Evolutionary conservation across 164 flowering plant species (phyloP), one percentile per base, ranked within the genome.

Genomic region (Tinospora cordifolia): DNA sequence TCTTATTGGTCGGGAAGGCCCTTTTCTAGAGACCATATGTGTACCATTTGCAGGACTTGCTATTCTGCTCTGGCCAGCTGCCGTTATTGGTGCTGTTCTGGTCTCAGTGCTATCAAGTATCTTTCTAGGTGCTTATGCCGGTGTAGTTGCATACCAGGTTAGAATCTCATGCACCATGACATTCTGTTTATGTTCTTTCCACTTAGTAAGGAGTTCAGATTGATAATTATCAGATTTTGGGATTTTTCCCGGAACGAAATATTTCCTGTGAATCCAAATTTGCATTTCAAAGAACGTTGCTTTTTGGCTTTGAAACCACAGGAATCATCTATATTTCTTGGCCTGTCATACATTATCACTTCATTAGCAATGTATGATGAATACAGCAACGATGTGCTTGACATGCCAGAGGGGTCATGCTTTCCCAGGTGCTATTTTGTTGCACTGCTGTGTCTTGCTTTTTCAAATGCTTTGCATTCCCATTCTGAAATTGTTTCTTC

Each of bases 41-140:
- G 97, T 93, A 6, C 98, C 98, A 44, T 85, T 93, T 80, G 98
- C 98, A 8, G 98, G 97, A 57, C 90, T 93, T 73, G 88, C 88
- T 10, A 91, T 93, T 73, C 70, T 93, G 24, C 87, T 93, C 24
- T 93, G 98, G 98, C 98, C 98, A 63, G 77, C 84, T 67, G 87
- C 85, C 70, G 98, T 93, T 69, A 78, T 63, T 65, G 94, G 91
- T 30, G 89, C 96, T 39, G 84, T 91, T 1, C 39, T 90, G 59
- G 90, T 79, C 40, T 85, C 97, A 66, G 77, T 87, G 69, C 66
- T 83, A 38, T 80, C 96, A 26, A 87, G 94, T 72, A 70, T 93
- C 70, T 82, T 85, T 72, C 69, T 93, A 69, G 97, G 96, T 71
- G 84, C 88, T 75, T 93, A 79, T 83, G 97, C 96, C 12, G 90